A percentile compares a stretch with the other conserved stretches of the same genome.
phyloP scores from a whole-genome alignment of 169 alveolate genomes.

The Plasmodium inui region DNA sequence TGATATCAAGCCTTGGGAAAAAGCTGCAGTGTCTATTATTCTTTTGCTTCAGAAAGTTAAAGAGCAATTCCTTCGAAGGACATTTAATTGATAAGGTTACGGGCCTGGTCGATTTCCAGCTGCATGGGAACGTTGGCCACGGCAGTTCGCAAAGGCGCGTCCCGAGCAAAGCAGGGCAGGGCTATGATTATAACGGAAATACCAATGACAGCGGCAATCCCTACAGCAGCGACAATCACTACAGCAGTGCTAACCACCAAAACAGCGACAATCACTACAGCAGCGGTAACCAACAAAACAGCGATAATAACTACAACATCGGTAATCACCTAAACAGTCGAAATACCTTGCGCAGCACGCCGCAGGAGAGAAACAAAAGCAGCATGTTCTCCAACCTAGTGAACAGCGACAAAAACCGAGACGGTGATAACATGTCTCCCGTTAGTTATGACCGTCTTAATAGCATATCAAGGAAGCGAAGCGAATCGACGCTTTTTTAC shows the following conservation, averaged over 20 bases:
- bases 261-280: not conserved
- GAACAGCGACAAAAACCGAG: conserved; percentile 20
- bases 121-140: not conserved
- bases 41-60: conserved; percentile 41
- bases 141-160: not conserved
- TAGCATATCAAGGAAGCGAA: conserved; percentile 4
- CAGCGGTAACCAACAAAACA: not conserved
- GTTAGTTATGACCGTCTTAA: conserved; percentile 8
- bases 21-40: conserved; percentile 34
- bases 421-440: not conserved
- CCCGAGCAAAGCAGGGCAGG: not conserved
- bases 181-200: not conserved
- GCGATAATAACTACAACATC: not conserved
- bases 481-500: conserved; percentile 16
- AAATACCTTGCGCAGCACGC: not conserved
- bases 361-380: conserved; percentile 11
- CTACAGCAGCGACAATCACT: not conserved
- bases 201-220: not conserved
- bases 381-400: not conserved
- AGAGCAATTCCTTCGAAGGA: conserved; percentile 20
- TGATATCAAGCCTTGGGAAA: conserved; percentile 15
- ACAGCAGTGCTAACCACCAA: not conserved
- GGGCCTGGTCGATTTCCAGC: not conserved
- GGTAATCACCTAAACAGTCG: not conserved
- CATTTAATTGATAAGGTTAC: conserved; percentile 25